Percentiles rank a stretch among this genome's conserved stretches.
Evolutionary conservation across 2,329 filamentous ascomycete species (phyloP).

Genomic region (Fusarium falciforme): DNA sequence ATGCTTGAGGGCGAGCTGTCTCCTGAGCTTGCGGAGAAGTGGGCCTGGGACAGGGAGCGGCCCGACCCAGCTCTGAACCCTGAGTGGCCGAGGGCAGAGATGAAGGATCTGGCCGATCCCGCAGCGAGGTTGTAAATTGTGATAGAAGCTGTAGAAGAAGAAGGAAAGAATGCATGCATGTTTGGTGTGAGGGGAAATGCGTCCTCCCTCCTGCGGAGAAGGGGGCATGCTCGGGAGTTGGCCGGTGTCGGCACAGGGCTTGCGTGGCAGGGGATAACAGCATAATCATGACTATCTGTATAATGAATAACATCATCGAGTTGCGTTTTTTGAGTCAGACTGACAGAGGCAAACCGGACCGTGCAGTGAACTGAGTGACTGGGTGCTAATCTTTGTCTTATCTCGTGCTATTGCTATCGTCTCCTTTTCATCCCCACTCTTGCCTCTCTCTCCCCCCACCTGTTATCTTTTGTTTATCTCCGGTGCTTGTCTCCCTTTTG

Average conservation of each 20-base stretch:
- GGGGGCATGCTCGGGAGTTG: neutral
- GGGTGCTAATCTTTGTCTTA: neutral
- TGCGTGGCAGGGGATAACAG: neutral
- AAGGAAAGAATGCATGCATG: neutral
- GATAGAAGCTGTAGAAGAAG: slow-evolving; percentile 1
- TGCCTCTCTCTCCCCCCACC: neutral
- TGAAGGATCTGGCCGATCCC: slow-evolving; percentile 61
- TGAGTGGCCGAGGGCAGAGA: slow-evolving; percentile 68
- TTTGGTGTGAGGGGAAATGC: neutral
- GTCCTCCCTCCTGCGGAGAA: neutral
- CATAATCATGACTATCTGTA: neutral
- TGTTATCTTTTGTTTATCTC: neutral
- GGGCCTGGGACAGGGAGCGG: slow-evolving; percentile 70
- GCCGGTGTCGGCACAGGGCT: neutral
- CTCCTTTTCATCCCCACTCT: neutral
- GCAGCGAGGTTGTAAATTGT: slow-evolving; percentile 43
- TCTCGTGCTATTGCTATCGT: neutral
- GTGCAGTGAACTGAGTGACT: neutral
- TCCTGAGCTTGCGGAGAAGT: slow-evolving; percentile 57
- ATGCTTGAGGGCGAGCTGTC: slow-evolving; percentile 62
- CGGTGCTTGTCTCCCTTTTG: neutral
- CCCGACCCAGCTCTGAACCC: slow-evolving; percentile 64
- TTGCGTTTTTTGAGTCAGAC: neutral
- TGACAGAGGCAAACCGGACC: neutral
- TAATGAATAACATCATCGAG: neutral